Conservation (phyloP, 2,329 filamentous ascomycete genomes). For the Penicillium sp. region DNA sequence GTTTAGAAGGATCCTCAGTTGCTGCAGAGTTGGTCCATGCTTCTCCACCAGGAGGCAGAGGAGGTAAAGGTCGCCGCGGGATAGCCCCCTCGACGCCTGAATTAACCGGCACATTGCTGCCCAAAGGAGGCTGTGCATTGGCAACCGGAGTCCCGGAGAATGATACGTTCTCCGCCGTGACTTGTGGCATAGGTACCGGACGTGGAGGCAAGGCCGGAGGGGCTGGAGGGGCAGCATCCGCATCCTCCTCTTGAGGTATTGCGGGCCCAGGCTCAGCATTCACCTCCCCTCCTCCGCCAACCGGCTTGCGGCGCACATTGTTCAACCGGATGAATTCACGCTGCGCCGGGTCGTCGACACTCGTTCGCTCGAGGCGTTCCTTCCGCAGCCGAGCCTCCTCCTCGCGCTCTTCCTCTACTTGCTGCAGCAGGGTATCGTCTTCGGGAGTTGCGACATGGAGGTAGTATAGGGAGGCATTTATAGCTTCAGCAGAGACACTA, state of each 20-base stretch:
- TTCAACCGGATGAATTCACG: slow-evolving; percentile 36
- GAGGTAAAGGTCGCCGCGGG: slow-evolving; percentile 29
- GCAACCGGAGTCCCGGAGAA: slow-evolving; percentile 18
- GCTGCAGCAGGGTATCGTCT: slow-evolving; percentile 47
- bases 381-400: slow-evolving; percentile 26
- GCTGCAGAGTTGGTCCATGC: slow-evolving; percentile 8
- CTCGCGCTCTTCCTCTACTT: slow-evolving; percentile 39
- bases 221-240: slow-evolving; percentile 14
- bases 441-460: slow-evolving; percentile 70
- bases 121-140: slow-evolving; percentile 6
- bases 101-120: background rate
- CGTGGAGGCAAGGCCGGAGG: slow-evolving; percentile 24
- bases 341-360: slow-evolving; percentile 19
- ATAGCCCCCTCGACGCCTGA: slow-evolving; percentile 2
- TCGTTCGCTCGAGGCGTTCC: slow-evolving; percentile 24
- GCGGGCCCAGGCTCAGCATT: slow-evolving; percentile 4
- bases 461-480: slow-evolving; percentile 85
- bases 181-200: slow-evolving; percentile 16
- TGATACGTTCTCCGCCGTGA: slow-evolving; percentile 23
- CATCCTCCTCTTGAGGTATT: slow-evolving; percentile 11
- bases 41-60: slow-evolving; percentile 27
- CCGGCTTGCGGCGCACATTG: slow-evolving; percentile 40
- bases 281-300: slow-evolving; percentile 17
- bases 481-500: slow-evolving; percentile 81
- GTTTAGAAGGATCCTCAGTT: slow-evolving; percentile 15